Percentiles rank a stretch among this genome's conserved stretches.
Conservation (phyloP, 106 monocot genomes). For the Dendrobium catenatum region DNA sequence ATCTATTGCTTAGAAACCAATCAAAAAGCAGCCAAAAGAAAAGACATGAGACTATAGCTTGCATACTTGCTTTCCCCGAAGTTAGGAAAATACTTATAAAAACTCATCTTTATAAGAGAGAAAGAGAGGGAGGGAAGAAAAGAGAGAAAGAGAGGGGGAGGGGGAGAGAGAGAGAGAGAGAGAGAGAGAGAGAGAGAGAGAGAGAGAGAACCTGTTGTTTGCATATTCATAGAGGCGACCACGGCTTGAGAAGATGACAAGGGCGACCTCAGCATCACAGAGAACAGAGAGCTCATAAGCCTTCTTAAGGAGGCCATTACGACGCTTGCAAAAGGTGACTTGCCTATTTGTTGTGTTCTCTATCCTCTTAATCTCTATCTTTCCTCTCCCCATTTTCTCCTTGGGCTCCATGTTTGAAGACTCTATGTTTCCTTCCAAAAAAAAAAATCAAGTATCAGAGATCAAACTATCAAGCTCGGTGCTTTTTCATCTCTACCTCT, state of each 20-base stretch:
- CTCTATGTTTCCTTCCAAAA: constrained; percentile 8
- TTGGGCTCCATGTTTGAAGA: constrained; percentile 12
- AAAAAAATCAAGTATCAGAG: background rate
- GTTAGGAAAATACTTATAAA: too few species aligned
- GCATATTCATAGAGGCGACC: constrained; percentile 82
- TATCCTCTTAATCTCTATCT: constrained; percentile 54
- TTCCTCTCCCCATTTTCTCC: constrained; percentile 45
- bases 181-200: too few species aligned
- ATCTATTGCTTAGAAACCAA: background rate
- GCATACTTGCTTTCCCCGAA: background rate
- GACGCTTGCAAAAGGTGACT: constrained; percentile 50
- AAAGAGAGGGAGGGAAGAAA: background rate
- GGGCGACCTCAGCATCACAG: constrained; percentile 71
- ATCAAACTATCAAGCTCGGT: background rate
- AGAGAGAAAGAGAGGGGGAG: background rate
- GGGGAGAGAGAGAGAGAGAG: too few species aligned
- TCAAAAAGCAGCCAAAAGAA: background rate
- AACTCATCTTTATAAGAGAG: background rate
- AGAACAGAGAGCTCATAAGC: constrained; percentile 77
- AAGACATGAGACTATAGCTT: background rate
- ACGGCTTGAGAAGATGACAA: constrained; percentile 77
- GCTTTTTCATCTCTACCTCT: background rate
- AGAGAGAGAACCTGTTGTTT: constrained; percentile 27
- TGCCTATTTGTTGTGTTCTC: constrained; percentile 50
- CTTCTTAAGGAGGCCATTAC: constrained; percentile 65